Base-by-base conservation (phyloP, 345 rosid genomes). In the Hevea brasiliensis region DNA sequence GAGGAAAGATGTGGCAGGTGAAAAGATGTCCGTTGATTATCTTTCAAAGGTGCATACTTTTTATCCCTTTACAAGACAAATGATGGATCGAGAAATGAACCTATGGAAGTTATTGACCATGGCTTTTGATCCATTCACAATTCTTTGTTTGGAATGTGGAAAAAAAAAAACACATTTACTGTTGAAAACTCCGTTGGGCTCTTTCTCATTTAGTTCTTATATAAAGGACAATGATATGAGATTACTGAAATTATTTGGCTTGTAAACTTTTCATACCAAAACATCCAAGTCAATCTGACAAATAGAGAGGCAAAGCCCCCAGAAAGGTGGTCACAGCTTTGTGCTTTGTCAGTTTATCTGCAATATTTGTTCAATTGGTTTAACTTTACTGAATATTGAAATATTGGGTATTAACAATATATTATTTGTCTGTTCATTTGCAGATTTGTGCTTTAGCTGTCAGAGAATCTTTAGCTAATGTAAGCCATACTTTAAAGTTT, bases 381-480 rank as follows among this genome's bases (percentile, higher is more conserved):
- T 11, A 67, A 7, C 17, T 21, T 45, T 18, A 47, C 21, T 20
- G 48, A 27, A 32, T 24, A 24, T 48, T 48, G 35, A 41, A 48
- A 50, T 65, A 15, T n/a, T 64, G 21, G 40, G 61, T 20, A 40
- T 21, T 69, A 32, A 65, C 58, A 58, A 15, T 65, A 17, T 27
- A 5, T 24, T 2, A 29, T 71, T 44, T 58, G 24, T 59, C 4
- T 58, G 3, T 81, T 71, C 76, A 82, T 78, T 73, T 80, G 86
- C 90, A 95, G 99, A 84, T 96, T 35, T 96, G 96, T 78, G 81
- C 92, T 74, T 85, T 89, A 2, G 95, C 91, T 72, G 96, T 90
- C 74, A 88, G 80, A 83, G 98, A 91, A 85, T 91, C 98, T 60
- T 82, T 96, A 82, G 88, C 89, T 81, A 89, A 87, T 90, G 98